Evolutionary conservation across 352 stramenopile species (phyloP).

Genomic region (Phytophthora quininea): DNA sequence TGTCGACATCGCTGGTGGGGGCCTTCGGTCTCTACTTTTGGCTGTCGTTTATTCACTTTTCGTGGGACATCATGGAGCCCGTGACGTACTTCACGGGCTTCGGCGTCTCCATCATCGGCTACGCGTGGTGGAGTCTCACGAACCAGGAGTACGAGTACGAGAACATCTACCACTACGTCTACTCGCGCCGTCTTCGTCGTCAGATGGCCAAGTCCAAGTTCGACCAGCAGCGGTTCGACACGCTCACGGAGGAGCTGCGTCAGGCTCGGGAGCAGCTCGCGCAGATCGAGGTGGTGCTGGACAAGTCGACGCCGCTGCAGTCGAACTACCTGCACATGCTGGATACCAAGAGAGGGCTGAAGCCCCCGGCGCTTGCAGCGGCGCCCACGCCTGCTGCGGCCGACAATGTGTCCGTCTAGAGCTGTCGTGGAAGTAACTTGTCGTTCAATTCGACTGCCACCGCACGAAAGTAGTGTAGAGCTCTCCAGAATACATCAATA

Average conservation of each 20-base stretch:
- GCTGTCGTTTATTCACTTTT: constrained; percentile 90
- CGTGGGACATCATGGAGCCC: constrained; percentile 91
- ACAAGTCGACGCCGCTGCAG: constrained; percentile 68
- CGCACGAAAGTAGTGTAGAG: constrained; percentile 33
- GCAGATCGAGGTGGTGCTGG: constrained; percentile 64
- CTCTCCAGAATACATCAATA: constrained; percentile 26
- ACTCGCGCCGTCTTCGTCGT: constrained; percentile 63
- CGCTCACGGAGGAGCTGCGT: constrained; percentile 45
- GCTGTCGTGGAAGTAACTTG: constrained; percentile 15
- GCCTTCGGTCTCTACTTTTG: constrained; percentile 88
- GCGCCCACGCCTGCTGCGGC: constrained; percentile 8
- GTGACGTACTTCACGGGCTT: constrained; percentile 91
- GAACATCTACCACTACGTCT: constrained; percentile 89
- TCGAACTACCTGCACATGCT: constrained; percentile 75
- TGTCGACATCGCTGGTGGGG: constrained; percentile 71
- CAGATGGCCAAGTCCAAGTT: constrained; percentile 68
- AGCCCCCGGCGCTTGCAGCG: constrained; percentile 28
- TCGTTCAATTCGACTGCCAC: constrained; percentile 15
- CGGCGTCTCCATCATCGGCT: constrained; percentile 75
- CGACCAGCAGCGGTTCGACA: constrained; percentile 51
- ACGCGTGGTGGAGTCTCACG: constrained; percentile 85
- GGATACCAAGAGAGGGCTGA: constrained; percentile 31
- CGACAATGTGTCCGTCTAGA: constrained; percentile 18
- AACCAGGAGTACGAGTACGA: constrained; percentile 91
- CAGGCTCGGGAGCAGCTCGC: constrained; percentile 47